These are phyloP conservation scores for Ophiostoma himal-ulmi DNA, from an alignment of 2,329 filamentous ascomycete species.

Conservation along the genomic window DNA sequence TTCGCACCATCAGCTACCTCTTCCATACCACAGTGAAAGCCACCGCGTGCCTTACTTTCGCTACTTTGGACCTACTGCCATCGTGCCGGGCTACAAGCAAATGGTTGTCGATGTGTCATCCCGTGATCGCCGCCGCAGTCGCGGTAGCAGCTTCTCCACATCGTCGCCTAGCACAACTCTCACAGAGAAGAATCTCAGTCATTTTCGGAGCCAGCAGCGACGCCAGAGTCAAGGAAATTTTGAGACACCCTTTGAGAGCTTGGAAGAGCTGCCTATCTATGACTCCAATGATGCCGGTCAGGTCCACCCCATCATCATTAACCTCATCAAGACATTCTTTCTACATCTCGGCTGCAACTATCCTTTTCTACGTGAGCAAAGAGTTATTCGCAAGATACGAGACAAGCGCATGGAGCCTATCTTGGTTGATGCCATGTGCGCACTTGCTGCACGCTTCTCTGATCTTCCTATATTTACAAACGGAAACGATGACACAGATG, in stretches of 20 bases:
- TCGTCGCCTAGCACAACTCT: slow-evolving; percentile 43
- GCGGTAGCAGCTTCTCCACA: slow-evolving; percentile 51
- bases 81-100: slow-evolving; percentile 86
- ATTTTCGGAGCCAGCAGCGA: slow-evolving; percentile 29
- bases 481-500: slow-evolving; percentile 38
- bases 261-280: slow-evolving; percentile 64
- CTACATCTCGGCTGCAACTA: slow-evolving; percentile 77
- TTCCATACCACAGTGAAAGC: slow-evolving; percentile 46
- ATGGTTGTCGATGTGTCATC: slow-evolving; percentile 69
- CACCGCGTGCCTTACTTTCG: slow-evolving; percentile 80
- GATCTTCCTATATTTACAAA: slow-evolving; percentile 50
- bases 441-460: slow-evolving; percentile 75
- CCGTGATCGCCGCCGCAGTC: slow-evolving; percentile 57
- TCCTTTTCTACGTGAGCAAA: slow-evolving; percentile 68
- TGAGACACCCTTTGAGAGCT: slow-evolving; percentile 39
- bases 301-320: slow-evolving; percentile 67
- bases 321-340: slow-evolving; percentile 77
- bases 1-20: background rate
- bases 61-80: slow-evolving; percentile 86
- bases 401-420: slow-evolving; percentile 80
- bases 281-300: slow-evolving; percentile 64
- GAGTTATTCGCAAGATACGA: slow-evolving; percentile 68
- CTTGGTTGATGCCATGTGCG: slow-evolving; percentile 79
- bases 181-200: slow-evolving; percentile 25
- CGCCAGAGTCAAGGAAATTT: slow-evolving; percentile 30